Base-by-base conservation (phyloP, 331 rosid genomes). In the Cydonia oblonga region DNA sequence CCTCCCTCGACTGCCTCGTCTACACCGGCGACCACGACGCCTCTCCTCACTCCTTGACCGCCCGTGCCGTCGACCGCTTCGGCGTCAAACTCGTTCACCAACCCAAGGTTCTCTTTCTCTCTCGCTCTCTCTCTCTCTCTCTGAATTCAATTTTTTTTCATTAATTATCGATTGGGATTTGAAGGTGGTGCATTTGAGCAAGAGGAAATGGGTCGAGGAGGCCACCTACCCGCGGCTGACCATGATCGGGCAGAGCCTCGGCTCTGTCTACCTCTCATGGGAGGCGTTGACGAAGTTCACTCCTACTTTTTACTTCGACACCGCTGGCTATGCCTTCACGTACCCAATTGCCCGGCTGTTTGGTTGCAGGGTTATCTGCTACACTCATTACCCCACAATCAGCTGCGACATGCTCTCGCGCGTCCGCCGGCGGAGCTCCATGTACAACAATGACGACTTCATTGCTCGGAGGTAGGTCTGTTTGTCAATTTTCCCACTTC, bases 21-120 rank as follows among this genome's bases (percentile, higher is more conserved):
- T 91, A 82, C 87, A 93, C 90, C 9, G 98, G 98, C 63, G 97
- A 93, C 78, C 96, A 89, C 35, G 97, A 93, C 16, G 86, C 96
- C 68, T 80, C 92, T 13, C 90, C 96, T 32, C 86, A 87, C 15
- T 75, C 82, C 57, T 81, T 93, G 82, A 73, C 76, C 74, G 82
- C 74, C 70, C 90, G 90, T 1, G 92, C 96, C 59, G 14, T 85
- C 6, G 96, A 93, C 80, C 90, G 97, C 13, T 90, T 93, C 54
- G 96, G 98, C 9, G 97, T 93, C 77, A 71, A 87, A 7, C 84
- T 87, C 15, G 80, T 81, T 22, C 81, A 56, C 68, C 84, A 84
- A 59, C 96, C 93, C 1, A 81, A 82, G 92, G 97, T 88, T 5
- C 52, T 25, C 51, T 3, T 11, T 35, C 15, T 35, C 14, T 61